Conservation (phyloP, 228 moss, liverwort and hornwort species). For the Sphagnum magellanicum region DNA sequence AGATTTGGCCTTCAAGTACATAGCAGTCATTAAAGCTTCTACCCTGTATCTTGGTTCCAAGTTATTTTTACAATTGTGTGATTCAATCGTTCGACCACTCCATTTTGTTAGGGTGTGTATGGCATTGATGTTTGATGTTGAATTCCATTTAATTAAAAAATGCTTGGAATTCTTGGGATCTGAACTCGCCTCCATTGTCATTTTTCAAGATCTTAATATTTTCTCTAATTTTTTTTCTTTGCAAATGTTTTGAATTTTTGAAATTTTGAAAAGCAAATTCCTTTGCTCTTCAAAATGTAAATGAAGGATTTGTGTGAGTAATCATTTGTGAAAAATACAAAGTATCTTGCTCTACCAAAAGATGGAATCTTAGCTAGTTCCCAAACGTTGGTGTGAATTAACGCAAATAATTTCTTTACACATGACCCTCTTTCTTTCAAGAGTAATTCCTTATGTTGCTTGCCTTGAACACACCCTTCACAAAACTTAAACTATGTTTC, state of each 20-base stretch:
- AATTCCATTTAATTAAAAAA: neutral
- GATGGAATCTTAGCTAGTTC: no score
- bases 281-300: no score
- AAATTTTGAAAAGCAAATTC: neutral
- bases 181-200: neutral
- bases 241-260: neutral
- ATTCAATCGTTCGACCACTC: slow-evolving; percentile 6
- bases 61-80: neutral
- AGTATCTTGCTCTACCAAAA: neutral
- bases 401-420: neutral
- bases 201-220: neutral
- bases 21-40: neutral
- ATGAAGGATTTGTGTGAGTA: no score
- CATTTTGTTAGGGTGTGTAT: slow-evolving; percentile 6
- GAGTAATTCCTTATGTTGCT: neutral
- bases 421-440: neutral
- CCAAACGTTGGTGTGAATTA: no score
- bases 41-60: neutral
- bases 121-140: neutral
- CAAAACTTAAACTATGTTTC: neutral
- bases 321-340: neutral
- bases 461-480: neutral
- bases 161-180: neutral
- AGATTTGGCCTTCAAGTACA: neutral
- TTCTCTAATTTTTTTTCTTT: neutral